These are phyloP conservation scores for Salvia hispanica DNA, from an alignment of 257 asterid species.

Conservation along the genomic window DNA sequence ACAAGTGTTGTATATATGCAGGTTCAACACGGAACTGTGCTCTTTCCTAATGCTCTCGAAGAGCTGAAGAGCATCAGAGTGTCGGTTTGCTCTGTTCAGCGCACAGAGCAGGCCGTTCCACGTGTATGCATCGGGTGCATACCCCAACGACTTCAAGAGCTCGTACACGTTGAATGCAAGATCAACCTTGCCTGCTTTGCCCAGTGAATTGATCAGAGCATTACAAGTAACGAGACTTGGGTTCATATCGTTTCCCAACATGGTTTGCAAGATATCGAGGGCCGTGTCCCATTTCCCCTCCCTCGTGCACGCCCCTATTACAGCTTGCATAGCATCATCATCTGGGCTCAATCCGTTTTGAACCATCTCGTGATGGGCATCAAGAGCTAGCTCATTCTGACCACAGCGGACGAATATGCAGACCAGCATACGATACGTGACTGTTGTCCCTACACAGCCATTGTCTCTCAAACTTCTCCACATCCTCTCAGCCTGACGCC, in stretches of 20 bases:
- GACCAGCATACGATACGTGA: constrained; percentile 75
- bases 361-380: constrained; percentile 81
- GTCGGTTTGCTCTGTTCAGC: constrained; percentile 58
- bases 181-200: constrained; percentile 66
- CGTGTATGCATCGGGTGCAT: constrained; percentile 80
- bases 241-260: constrained; percentile 56
- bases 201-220: constrained; percentile 69
- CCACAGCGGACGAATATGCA: constrained; percentile 81
- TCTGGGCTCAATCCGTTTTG: constrained; percentile 54
- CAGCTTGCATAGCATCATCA: constrained; percentile 77
- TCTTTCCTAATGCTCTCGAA: constrained; percentile 61
- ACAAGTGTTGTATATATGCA: constrained; percentile 65
- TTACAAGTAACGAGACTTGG: constrained; percentile 73
- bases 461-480: constrained; percentile 64
- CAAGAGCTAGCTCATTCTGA: constrained; percentile 82
- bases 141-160: constrained; percentile 57
- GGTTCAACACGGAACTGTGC: constrained; percentile 44
- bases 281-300: constrained; percentile 85
- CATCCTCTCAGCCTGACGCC: constrained; percentile 60
- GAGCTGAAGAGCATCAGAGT: constrained; percentile 61
- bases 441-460: constrained; percentile 51
- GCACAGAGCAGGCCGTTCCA: constrained; percentile 87
- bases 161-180: constrained; percentile 63
- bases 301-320: constrained; percentile 82
- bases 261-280: constrained; percentile 46